Conservation (phyloP, 441 rosid species). For the Croton setiger region DNA sequence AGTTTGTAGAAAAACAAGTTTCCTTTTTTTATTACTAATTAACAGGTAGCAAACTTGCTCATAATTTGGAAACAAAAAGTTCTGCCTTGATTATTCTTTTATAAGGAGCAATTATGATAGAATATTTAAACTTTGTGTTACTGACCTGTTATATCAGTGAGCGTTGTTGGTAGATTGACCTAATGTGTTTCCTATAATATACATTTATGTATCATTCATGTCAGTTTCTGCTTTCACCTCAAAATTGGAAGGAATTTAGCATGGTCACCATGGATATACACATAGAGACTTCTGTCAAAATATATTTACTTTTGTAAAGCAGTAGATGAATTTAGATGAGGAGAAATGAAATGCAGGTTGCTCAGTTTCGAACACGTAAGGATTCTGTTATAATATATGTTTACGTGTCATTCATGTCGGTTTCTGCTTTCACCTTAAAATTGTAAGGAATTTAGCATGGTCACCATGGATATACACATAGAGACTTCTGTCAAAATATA, state of each 20-base stretch:
- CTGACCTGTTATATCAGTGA: background rate
- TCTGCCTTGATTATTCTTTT: background rate
- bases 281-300: background rate
- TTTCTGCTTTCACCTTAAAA: slow-evolving; percentile 1
- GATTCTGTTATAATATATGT: background rate
- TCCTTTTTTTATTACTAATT: background rate
- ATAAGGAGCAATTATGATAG: background rate
- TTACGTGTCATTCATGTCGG: background rate
- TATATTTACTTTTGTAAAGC: background rate
- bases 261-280: background rate
- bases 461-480: background rate
- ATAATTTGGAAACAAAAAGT: background rate
- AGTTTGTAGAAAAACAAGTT: background rate
- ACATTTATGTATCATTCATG: background rate
- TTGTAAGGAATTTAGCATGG: background rate
- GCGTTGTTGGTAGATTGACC: too few relatives aligned
- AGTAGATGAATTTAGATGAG: background rate
- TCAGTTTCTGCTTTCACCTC: background rate
- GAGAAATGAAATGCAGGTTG: background rate
- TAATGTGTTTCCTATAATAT: background rate
- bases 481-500: background rate
- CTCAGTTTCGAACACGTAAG: background rate
- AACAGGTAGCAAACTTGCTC: background rate
- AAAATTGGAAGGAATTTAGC: background rate
- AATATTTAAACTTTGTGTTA: background rate